Evolutionary conservation across 805 yeast genomes (phyloP), one percentile per base, ranked within the genome.

Genomic region (Ogataea trehalophila): DNA sequence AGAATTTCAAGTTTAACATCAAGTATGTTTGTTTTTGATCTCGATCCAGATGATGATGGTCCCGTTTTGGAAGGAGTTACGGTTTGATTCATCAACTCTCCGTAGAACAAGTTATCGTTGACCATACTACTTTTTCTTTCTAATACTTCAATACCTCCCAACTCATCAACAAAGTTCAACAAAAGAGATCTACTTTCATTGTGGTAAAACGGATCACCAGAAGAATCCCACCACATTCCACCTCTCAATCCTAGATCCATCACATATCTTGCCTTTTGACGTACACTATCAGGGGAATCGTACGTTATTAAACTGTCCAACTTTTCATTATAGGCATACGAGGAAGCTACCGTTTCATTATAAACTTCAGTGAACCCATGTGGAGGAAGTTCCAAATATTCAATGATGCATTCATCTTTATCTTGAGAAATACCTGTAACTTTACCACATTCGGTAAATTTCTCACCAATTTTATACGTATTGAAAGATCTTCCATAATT

Each of bases 181-280:
- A 81, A 55, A 26, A 81, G 60, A 0, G 82, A 76, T 34, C 70
- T 57, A 1, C 58, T 45, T 2, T 58, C 55, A 41, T 69, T 56
- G 2, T 36, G 33, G 42, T 65, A 59, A 39, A 42, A 58, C 2
- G 65, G 57, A 58, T 89, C 96, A 2, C 96, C 96, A 48, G 83
- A 75, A 0, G 96, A 83, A 58, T 92, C 97, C 98, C 98, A 92
- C 84, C 87, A 91, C 80, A 94, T 83, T 0, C 87, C 96, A 0
- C 99, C 98, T 0, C 84, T 95, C 9, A 90, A 67, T 0, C 69
- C 59, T 6, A 68, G 63, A 18, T 64, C 55, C 37, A 53, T 56
- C 7, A 85, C 79, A 56, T 79, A 89, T 29, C 68, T 57, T 0
- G 88, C 89, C 62, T 92, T 94, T 16, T 57, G 56, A 8, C 61